Evolutionary conservation across 495 filamentous ascomycete genomes (phyloP).

Genomic region (Penicillium soppii): DNA sequence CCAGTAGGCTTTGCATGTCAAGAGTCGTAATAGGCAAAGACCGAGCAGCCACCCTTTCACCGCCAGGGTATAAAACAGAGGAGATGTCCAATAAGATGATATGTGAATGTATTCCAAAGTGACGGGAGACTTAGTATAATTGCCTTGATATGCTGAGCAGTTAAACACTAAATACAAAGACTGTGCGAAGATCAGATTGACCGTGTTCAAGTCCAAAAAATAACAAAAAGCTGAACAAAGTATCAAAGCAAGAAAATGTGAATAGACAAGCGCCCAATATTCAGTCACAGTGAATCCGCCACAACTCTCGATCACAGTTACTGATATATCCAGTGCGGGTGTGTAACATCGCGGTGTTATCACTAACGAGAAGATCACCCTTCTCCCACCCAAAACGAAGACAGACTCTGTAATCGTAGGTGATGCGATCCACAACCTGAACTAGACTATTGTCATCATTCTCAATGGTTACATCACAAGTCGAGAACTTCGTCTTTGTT

Average conservation of each 20-base stretch:
- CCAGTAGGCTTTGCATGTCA: too few relatives aligned
- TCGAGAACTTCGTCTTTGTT: slow-evolving; percentile 47
- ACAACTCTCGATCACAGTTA: slow-evolving; percentile 46
- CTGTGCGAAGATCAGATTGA: too few relatives aligned
- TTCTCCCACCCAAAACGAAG: slow-evolving; percentile 48
- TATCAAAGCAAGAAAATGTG: neutral
- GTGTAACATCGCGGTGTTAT: slow-evolving; percentile 54
- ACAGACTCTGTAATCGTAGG: slow-evolving; percentile 52
- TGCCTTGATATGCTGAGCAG: too few relatives aligned
- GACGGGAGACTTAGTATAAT: too few relatives aligned
- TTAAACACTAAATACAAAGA: too few relatives aligned
- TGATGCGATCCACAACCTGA: slow-evolving; percentile 33
- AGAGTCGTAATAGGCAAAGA: too few relatives aligned
- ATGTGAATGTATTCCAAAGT: too few relatives aligned
- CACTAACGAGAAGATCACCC: slow-evolving; percentile 55
- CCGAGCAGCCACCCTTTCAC: too few relatives aligned
- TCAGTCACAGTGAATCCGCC: slow-evolving; percentile 49
- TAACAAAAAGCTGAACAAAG: neutral
- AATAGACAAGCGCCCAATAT: neutral
- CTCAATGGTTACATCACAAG: slow-evolving; percentile 46
- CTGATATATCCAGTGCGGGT: slow-evolving; percentile 47
- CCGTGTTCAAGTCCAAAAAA: neutral
- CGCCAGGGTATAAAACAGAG: too few relatives aligned
- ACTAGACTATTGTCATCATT: slow-evolving; percentile 31
- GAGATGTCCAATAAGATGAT: too few relatives aligned